These are phyloP conservation scores for Dictyostelium capitatum DNA, from an alignment of 78 protist species.

Conservation along the genomic window DNA sequence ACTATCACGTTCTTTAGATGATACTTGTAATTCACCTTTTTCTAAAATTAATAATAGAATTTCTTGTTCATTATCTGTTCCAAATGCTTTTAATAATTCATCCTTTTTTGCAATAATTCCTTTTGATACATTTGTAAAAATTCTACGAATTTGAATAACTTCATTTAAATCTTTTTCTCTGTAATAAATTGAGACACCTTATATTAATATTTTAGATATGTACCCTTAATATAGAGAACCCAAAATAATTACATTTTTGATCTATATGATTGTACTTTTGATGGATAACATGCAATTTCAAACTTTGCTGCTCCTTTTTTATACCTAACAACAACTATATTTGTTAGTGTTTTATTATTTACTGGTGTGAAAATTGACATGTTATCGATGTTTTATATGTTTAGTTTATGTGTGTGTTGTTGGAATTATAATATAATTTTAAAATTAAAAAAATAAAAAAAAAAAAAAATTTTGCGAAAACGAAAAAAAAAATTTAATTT, in stretches of 20 bases:
- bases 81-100: constrained; percentile 88
- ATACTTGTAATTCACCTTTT: constrained; percentile 97
- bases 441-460: background rate
- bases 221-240: too few species aligned
- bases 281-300: constrained; percentile 96
- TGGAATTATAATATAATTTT: background rate
- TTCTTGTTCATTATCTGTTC: constrained; percentile 79
- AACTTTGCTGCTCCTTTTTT: constrained; percentile 91
- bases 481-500: background rate
- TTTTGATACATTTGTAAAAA: constrained; percentile 95
- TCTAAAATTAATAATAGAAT: constrained; percentile 47
- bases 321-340: constrained; percentile 94
- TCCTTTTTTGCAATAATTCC: constrained; percentile 92
- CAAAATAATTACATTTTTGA: constrained; percentile 87
- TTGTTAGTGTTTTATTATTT: constrained; percentile 93
- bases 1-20: constrained; percentile 91
- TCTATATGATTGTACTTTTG: constrained; percentile 94
- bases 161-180: constrained; percentile 95
- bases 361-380: constrained; percentile 91
- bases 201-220: too few species aligned
- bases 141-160: constrained; percentile 93
- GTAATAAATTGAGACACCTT: background rate
- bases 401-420: background rate
- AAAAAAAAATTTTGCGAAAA: background rate
- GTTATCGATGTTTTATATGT: background rate